A percentile compares a stretch with the other conserved stretches of the same genome.
These are phyloP conservation scores for Sutorius australiensis DNA, from an alignment of 768 basidiomycete species.

Conservation along the genomic window DNA sequence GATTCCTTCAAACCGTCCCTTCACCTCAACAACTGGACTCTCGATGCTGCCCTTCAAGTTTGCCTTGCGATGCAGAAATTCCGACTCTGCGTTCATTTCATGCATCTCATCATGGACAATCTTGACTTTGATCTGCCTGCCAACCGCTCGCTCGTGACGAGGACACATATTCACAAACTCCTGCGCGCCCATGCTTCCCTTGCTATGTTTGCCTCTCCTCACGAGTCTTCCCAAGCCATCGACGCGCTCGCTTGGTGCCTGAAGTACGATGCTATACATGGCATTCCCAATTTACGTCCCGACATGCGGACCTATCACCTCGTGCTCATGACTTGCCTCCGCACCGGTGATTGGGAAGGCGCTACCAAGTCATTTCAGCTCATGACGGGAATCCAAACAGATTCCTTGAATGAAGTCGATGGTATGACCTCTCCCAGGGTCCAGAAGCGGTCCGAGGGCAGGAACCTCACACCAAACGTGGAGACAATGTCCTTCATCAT, in stretches of 20 bases:
- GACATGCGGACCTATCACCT: constrained; percentile 49
- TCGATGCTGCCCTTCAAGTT: constrained; percentile 52
- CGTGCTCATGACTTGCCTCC: constrained; percentile 62
- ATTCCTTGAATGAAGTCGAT: constrained; percentile 42
- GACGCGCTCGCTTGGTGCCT: constrained; percentile 69
- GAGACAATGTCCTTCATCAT: constrained; percentile 56
- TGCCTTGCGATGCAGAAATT: constrained; percentile 50
- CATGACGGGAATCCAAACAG: constrained; percentile 63
- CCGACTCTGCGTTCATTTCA: constrained; percentile 51
- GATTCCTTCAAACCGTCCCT: constrained; percentile 36
- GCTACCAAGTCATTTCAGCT: constrained; percentile 59
- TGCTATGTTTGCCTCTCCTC: constrained; percentile 37
- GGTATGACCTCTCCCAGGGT: constrained; percentile 38
- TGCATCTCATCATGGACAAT: constrained; percentile 52
- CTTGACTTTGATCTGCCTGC: constrained; percentile 16
- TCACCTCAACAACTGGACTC: constrained; percentile 43
- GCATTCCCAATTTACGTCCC: constrained; percentile 39
- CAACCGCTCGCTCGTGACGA: constrained; percentile 43
- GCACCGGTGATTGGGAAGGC: constrained; percentile 57
- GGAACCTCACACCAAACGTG: constrained; percentile 45
- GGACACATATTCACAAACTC: constrained; percentile 58
- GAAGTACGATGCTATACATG: constrained; percentile 46
- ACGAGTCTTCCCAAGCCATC: constrained; percentile 47
- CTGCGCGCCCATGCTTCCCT: constrained; percentile 47
- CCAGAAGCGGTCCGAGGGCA: constrained; percentile 41